These are phyloP conservation scores for Forsythia viridissima DNA, from an alignment of 257 asterid genomes.

Conservation along the genomic window DNA sequence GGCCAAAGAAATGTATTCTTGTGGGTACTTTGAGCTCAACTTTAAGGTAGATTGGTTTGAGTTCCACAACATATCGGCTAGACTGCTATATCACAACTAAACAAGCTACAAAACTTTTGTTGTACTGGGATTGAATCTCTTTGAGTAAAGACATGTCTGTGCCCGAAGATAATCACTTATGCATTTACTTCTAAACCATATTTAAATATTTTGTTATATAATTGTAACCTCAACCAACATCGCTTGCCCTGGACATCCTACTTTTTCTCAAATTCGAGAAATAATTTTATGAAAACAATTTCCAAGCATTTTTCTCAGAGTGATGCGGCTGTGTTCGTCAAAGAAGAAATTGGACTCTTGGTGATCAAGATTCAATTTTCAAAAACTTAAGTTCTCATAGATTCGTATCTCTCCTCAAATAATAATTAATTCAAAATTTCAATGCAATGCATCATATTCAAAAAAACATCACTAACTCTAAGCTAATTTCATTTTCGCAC, in stretches of 20 bases:
- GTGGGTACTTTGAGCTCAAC: background rate
- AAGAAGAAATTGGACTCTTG: too few relatives aligned
- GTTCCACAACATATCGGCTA: background rate
- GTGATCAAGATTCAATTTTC: background rate
- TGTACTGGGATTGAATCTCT: background rate
- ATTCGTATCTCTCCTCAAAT: background rate
- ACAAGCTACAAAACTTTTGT: background rate
- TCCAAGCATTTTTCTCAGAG: background rate
- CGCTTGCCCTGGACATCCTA: background rate
- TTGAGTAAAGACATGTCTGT: background rate
- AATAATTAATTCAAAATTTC: background rate
- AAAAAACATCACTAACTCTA: background rate
- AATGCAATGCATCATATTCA: background rate
- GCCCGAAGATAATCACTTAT: background rate
- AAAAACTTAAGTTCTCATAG: background rate
- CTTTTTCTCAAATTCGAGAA: too few relatives aligned
- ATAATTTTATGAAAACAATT: too few relatives aligned
- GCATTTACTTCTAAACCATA: background rate
- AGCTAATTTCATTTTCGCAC: background rate
- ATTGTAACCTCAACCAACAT: background rate
- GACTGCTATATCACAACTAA: background rate
- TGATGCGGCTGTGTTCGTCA: background rate
- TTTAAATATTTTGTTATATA: background rate
- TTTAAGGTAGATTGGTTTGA: background rate
- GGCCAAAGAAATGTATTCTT: background rate